Percentiles rank a stretch among this genome's conserved stretches.
Evolutionary conservation across 345 rosid genomes (phyloP).

Genomic region (Pugionium cornutum): DNA sequence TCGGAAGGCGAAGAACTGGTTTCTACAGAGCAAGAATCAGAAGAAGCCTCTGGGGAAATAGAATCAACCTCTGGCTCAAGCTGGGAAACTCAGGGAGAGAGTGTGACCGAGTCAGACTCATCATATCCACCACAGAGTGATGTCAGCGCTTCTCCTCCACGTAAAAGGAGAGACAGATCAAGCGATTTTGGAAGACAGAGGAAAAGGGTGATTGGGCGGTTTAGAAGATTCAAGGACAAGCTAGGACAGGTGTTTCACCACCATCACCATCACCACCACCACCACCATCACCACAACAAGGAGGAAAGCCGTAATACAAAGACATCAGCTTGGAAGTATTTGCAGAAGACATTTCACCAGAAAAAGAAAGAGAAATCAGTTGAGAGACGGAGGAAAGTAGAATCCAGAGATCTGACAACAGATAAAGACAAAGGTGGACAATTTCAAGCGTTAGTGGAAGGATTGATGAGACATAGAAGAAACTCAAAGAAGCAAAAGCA

Average conservation of each 20-base stretch:
- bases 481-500: conserved; percentile 48
- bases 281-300: conserved; percentile 30
- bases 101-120: conserved; percentile 36
- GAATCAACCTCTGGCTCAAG: conserved; percentile 33
- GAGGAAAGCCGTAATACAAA: neutral
- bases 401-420: conserved; percentile 28
- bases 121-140: conserved; percentile 31
- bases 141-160: conserved; percentile 22
- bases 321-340: conserved; percentile 48
- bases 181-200: conserved; percentile 14
- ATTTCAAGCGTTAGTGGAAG: conserved; percentile 52
- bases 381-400: conserved; percentile 30
- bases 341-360: conserved; percentile 37
- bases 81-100: conserved; percentile 33
- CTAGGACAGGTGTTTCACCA: conserved; percentile 67
- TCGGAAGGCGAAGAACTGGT: conserved; percentile 32
- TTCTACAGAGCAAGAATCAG: conserved; percentile 25
- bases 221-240: conserved; percentile 60
- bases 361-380: conserved; percentile 28
- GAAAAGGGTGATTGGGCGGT: conserved; percentile 40
- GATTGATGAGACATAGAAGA: conserved; percentile 49
- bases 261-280: conserved; percentile 67
- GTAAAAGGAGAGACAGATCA: conserved; percentile 24
- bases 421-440: conserved; percentile 46
- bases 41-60: conserved; percentile 9